Evolutionary conservation across 495 filamentous ascomycete genomes (phyloP), one percentile per base, ranked within the genome.

Genomic region (Daldinia loculata): DNA sequence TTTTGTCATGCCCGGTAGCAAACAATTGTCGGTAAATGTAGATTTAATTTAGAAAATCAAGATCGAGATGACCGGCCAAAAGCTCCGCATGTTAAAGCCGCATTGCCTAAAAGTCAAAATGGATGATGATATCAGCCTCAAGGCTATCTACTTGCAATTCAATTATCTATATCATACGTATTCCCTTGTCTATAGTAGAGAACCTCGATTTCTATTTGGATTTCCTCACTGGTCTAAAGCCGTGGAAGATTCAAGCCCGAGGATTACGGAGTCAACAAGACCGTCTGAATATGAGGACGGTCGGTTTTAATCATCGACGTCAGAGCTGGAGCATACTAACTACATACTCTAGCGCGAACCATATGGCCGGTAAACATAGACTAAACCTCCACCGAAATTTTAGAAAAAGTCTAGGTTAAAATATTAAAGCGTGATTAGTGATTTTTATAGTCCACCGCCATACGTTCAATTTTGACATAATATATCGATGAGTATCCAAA

Each of bases 21-120:
- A 55, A 56, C 65, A 55, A 48, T 36, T 14, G 14, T 32, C 53
- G 32, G 11, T 39, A 66, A 48, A 58, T 58, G 36, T 63, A 17
- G 61, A 26, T 34, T 55, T 36, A 11, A 26, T 19, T 27, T 30
- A 29, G 26, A 45, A n/a, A 27, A 15, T 41, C 53, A 39, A 19
- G 15, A 50, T 55, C 11, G 36, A 59, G 50, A 57, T 43, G 14
- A 34, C 48, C 19, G 29, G 41, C 32, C 52, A 22, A 27, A 45
- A 57, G 27, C 7, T 55, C 24, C n/a, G 17, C 50, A 12, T 26
- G 45, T n/a, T 55, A 45, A 67, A 27, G 27, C 19, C 17, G 38
- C 36, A 56, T 17, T 6, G 30, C 24, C 22, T n/a, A 48, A 48
- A 48, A 41, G 11, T 39, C 30, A 29, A 48, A 30, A 27, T 2